Percentiles rank a stretch among this genome's conserved stretches.
phyloP scores from a whole-genome alignment of 2,329 filamentous ascomycete genomes.

The Ampelomyces quisqualis region DNA sequence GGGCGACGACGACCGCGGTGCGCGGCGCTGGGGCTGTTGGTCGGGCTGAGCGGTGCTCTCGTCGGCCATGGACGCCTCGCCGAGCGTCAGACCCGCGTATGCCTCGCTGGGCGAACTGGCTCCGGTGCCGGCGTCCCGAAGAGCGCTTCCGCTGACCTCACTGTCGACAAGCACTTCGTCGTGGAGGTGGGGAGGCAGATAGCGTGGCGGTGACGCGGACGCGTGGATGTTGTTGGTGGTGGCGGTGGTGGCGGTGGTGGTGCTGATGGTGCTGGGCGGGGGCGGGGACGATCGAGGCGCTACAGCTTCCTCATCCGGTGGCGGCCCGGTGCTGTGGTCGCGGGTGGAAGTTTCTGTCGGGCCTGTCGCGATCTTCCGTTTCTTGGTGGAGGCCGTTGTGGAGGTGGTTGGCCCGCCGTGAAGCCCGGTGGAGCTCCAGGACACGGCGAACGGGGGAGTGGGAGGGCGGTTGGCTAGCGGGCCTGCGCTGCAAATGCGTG shows the following conservation, averaged over 20 bases:
- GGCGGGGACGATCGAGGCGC: constrained; percentile 42
- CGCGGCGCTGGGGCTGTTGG: constrained; percentile 20
- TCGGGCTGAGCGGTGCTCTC: constrained; percentile 17
- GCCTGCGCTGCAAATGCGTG: constrained; percentile 2
- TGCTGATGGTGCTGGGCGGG: constrained; percentile 26
- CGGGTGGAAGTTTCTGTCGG: constrained; percentile 19
- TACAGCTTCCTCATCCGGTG: constrained; percentile 39
- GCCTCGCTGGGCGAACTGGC: constrained; percentile 54
- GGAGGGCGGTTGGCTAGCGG: constrained; percentile 7
- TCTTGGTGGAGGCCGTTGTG: constrained; percentile 49
- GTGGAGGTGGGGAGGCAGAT: constrained; percentile 59
- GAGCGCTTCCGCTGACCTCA: constrained; percentile 25
- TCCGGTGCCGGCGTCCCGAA: constrained; percentile 41
- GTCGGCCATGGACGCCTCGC: constrained; percentile 36
- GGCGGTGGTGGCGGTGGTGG: constrained; percentile 29
- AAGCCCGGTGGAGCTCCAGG: constrained; percentile 44
- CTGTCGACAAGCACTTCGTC: constrained; percentile 49
- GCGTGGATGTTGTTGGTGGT: constrained; percentile 15
- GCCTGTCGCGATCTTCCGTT: constrained; percentile 47
- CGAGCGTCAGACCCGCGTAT: constrained; percentile 54
- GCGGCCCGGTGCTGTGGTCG: constrained; percentile 11
- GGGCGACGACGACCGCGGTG: constrained; percentile 53
- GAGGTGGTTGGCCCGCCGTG: constrained; percentile 41
- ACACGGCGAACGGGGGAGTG: constrained; percentile 16
- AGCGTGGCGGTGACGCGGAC: constrained; percentile 50